Evolutionary conservation across 768 basidiomycete genomes (phyloP), one percentile per base, ranked within the genome.

Genomic region (Kwoniella dejecticola): DNA sequence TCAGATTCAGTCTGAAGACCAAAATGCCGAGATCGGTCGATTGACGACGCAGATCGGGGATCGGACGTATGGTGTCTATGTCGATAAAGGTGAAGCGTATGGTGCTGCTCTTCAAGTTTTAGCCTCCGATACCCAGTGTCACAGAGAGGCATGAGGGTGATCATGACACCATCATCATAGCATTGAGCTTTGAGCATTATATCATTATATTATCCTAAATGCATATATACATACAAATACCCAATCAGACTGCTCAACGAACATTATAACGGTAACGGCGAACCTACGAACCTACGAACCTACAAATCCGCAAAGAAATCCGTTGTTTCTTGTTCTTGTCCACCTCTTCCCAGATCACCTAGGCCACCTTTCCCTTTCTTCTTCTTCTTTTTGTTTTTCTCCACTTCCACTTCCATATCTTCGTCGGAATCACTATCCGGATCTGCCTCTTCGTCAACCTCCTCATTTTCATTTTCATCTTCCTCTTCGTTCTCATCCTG

Each of bases 1-100:
- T n/a, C n/a, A n/a, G n/a, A n/a, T n/a, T n/a, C n/a, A n/a, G n/a
- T 55, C n/a, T 64, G 53, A 6, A n/a, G n/a, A n/a, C n/a, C n/a
- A n/a, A 80, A 82, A 47, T 63, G 72, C 41, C 72, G 86, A 30
- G 79, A 82, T 27, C 0, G 50, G 50, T 12, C 48, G 64, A 40
- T 44, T 73, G 31, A 67, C 58, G 15, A 60, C 65, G 0, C 24
- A 42, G 46, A 56, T 66, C n/a, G 61, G 48, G 17, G 66, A 63
- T 33, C 36, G 15, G 10, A 58, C 63, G 26, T 67, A 41, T 40
- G 72, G 68, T 2, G 66, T 74, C 0, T 68, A 56, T 49, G 66
- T 71, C 4, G 68, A 58, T 11, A 52, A 62, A 76, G 66, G 76
- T 66, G 50, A 71, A 67, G 64, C 60, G 66, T 41, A 69, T 75